Conservation (phyloP, 768 basidiomycete species). For the Clitopilus passeckerianus region DNA sequence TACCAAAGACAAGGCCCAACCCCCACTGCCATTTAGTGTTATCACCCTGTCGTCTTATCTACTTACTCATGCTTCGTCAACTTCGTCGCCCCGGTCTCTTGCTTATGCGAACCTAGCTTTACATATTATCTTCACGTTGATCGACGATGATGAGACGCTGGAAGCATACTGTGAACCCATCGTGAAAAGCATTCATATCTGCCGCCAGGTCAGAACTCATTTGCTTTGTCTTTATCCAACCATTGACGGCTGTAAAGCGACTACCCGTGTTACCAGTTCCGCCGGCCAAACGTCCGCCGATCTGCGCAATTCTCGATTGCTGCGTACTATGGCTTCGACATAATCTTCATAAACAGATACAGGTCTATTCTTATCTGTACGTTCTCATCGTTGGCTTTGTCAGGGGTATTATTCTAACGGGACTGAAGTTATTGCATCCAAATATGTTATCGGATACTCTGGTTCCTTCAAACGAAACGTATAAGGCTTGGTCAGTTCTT, state of each 20-base stretch:
- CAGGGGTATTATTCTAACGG: conserved; percentile 1
- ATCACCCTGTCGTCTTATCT: conserved; percentile 62
- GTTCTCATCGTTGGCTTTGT: conserved; percentile 12
- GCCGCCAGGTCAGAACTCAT: conserved; percentile 46
- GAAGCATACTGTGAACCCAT: conserved; percentile 36
- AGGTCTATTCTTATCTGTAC: conserved; percentile 53
- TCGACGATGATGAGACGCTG: conserved; percentile 46
- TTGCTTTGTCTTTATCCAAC: conserved; percentile 1
- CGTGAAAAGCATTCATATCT: conserved; percentile 43
- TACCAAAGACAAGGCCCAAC: neutral
- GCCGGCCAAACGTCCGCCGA: conserved; percentile 32
- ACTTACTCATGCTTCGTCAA: conserved; percentile 62
- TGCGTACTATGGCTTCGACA: conserved; percentile 68
- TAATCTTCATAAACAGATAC: conserved; percentile 59
- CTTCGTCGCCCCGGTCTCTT: conserved; percentile 50
- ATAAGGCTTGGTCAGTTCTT: conserved; percentile 50
- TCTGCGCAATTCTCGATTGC: conserved; percentile 63
- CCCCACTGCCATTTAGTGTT: conserved; percentile 41
- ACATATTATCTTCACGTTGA: conserved; percentile 44
- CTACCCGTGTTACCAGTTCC: conserved; percentile 43
- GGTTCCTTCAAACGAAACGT: conserved; percentile 49
- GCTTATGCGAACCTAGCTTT: conserved; percentile 59
- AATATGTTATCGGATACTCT: conserved; percentile 49
- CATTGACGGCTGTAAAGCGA: conserved; percentile 27
- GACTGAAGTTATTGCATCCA: conserved; percentile 45